These are phyloP conservation scores for Tetraselmis striata DNA, from an alignment of 139 green algal genomes.

Conservation along the genomic window DNA sequence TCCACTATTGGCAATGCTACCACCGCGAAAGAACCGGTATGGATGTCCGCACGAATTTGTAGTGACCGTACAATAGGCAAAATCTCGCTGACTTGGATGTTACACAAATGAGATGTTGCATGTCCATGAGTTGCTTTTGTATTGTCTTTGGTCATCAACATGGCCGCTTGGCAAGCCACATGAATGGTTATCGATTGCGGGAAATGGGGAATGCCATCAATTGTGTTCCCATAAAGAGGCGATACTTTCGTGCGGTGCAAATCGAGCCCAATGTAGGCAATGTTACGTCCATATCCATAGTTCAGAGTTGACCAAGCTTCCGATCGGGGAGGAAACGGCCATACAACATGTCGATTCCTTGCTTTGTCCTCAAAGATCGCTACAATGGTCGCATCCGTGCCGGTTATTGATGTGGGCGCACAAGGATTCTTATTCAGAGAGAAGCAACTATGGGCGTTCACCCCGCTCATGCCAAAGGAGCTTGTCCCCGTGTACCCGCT, in stretches of 20 bases:
- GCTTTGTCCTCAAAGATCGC: background rate
- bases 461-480: constrained; percentile 45
- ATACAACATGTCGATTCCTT: background rate
- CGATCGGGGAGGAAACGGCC: background rate
- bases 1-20: too few relatives aligned
- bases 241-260: background rate
- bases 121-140: background rate
- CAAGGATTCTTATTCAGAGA: background rate
- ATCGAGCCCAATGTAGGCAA: background rate
- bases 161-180: background rate
- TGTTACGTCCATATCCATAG: background rate
- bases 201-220: background rate
- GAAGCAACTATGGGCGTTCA: constrained; percentile 38
- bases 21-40: background rate
- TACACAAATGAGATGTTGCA: background rate
- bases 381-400: background rate
- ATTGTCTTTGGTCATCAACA: background rate
- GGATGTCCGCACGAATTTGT: background rate
- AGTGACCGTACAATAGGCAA: background rate
- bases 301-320: background rate
- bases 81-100: background rate
- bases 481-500: constrained; percentile 21
- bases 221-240: background rate
- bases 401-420: background rate
- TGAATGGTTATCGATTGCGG: background rate